Conservation (phyloP, 441 rosid genomes). For the Isatis lusitanica region DNA sequence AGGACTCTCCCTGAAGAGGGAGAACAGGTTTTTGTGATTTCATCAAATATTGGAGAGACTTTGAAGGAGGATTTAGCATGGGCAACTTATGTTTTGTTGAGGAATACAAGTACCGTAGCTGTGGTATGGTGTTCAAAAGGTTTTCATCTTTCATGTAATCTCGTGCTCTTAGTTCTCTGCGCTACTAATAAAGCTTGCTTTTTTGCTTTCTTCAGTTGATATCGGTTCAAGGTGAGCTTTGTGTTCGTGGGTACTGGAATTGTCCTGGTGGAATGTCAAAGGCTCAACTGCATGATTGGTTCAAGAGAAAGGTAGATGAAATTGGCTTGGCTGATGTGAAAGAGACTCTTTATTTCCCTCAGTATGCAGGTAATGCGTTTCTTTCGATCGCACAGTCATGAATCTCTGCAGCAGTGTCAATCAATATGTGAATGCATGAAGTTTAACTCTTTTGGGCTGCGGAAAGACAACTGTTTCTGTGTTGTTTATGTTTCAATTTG, state of each 20-base stretch:
- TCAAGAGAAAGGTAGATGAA: slow-evolving; percentile 51
- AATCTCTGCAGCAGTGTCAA: neutral
- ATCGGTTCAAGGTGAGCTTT: slow-evolving; percentile 55
- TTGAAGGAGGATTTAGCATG: slow-evolving; percentile 82
- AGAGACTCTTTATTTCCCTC: slow-evolving; percentile 75
- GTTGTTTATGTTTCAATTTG: slow-evolving; percentile 31
- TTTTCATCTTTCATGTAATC: neutral
- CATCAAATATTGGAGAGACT: slow-evolving; percentile 47
- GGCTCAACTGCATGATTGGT: slow-evolving; percentile 56
- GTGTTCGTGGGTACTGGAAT: slow-evolving; percentile 86
- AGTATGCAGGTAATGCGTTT: slow-evolving; percentile 49
- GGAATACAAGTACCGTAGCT: slow-evolving; percentile 70
- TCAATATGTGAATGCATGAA: neutral
- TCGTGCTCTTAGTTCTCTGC: neutral
- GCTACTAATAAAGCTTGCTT: neutral
- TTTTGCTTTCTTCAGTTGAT: slow-evolving; percentile 47
- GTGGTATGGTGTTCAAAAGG: slow-evolving; percentile 46
- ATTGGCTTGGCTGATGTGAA: slow-evolving; percentile 60
- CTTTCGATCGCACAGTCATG: neutral
- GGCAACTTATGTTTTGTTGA: slow-evolving; percentile 75
- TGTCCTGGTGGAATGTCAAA: slow-evolving; percentile 51
- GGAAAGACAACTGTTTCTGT: neutral
- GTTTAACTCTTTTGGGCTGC: neutral
- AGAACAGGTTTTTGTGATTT: slow-evolving; percentile 73
- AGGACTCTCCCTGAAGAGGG: slow-evolving; percentile 56